phyloP scores from a whole-genome alignment of 148 eudicot genomes.

The Silene conica region DNA sequence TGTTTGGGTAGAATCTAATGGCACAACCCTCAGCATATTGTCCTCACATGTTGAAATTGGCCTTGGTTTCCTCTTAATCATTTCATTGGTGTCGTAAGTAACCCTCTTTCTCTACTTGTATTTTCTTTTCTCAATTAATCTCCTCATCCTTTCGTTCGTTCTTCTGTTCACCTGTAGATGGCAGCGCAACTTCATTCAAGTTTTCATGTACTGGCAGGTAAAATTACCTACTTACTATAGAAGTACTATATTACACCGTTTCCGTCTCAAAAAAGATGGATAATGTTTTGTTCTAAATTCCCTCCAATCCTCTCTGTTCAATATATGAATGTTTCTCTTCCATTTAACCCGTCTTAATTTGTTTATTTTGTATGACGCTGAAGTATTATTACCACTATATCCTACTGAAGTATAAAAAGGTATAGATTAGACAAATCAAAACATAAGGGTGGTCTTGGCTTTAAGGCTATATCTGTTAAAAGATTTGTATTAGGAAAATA shows the following conservation, averaged over 20 bases:
- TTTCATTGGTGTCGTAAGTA: slow-evolving; percentile 87
- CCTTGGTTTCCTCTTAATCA: slow-evolving; percentile 77
- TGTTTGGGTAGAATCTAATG: slow-evolving; percentile 95
- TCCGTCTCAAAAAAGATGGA: not conserved
- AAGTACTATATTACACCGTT: not conserved
- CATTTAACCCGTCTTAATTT: not conserved
- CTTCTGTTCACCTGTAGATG: slow-evolving; percentile 48
- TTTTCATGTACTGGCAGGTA: slow-evolving; percentile 99
- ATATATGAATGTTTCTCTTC: no score
- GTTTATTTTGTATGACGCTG: not conserved
- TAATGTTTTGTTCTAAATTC: not conserved
- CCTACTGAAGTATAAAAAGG: not conserved
- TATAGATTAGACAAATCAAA: not conserved
- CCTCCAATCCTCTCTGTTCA: no score
- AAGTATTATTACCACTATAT: not conserved
- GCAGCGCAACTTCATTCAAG: slow-evolving; percentile 90
- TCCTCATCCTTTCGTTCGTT: slow-evolving; percentile 7
- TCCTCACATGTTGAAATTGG: slow-evolving; percentile 95
- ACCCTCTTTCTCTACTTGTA: not conserved
- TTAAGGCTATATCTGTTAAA: not conserved
- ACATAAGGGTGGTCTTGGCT: not conserved
- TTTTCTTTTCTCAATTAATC: slow-evolving; percentile 5
- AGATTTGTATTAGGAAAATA: no score
- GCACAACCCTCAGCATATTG: slow-evolving; percentile 79
- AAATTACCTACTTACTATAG: not conserved